Conservation (phyloP, 2,329 filamentous ascomycete genomes). For the Cladosporium sp. region DNA sequence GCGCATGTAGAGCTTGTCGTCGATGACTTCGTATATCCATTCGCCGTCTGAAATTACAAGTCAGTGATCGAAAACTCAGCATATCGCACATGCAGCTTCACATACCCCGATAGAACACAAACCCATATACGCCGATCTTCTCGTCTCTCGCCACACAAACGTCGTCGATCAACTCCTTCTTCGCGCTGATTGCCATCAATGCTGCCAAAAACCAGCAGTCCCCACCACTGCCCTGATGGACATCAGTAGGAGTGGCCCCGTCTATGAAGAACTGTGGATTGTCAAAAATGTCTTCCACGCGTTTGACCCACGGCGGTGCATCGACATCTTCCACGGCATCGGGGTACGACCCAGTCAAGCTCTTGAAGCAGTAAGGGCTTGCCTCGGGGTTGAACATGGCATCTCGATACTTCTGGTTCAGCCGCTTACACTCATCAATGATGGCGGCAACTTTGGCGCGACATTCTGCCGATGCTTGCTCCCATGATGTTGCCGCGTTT, state of each 20-base stretch:
- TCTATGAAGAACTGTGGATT: constrained; percentile 61
- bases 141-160: constrained; percentile 71
- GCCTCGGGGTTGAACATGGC: constrained; percentile 82
- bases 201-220: constrained; percentile 88
- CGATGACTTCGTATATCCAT: constrained; percentile 88
- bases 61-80: not conserved
- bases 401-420: constrained; percentile 84
- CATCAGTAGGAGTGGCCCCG: constrained; percentile 70
- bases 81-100: not conserved
- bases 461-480: constrained; percentile 67
- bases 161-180: constrained; percentile 70
- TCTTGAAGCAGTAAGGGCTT: constrained; percentile 44
- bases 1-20: constrained; percentile 83
- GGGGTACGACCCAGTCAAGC: constrained; percentile 19
- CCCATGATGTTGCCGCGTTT: constrained; percentile 53
- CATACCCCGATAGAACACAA: constrained; percentile 65
- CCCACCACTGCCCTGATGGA: constrained; percentile 72
- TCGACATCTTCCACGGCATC: constrained; percentile 22
- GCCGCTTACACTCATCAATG: constrained; percentile 61
- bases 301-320: constrained; percentile 29
- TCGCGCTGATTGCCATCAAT: constrained; percentile 70
- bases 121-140: constrained; percentile 75
- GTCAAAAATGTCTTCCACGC: constrained; percentile 33
- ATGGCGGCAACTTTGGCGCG: constrained; percentile 56
- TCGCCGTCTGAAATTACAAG: constrained; percentile 58